Base-by-base conservation (phyloP, 2,329 filamentous ascomycete species). In the Trichoderma sp. region DNA sequence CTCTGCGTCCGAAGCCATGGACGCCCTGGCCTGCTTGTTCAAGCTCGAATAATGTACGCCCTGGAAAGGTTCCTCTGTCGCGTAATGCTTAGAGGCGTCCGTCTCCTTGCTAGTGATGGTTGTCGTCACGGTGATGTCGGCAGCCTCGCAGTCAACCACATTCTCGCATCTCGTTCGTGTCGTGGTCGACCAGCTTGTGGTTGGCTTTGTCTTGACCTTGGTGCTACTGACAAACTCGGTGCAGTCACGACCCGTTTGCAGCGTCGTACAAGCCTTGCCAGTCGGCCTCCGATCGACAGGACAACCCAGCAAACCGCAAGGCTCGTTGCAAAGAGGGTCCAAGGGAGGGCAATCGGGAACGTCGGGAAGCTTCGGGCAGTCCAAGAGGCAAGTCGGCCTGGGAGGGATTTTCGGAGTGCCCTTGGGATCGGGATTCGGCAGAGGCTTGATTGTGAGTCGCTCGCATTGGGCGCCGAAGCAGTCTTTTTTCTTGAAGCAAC, bases 211-310 rank as follows among this genome's bases (percentile, higher is more conserved):
- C 30, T 57, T 44, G 15, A 58, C 54, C 15, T 12, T 15, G 1
- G 54, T 64, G 45, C 52, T 58, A 15, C 61, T 64, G 39, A 64
- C 52, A 21, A 55, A 64, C 45, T 64, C 61, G 4, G 61, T 64
- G 24, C 61, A 64, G 1, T 58, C 61, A 28, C 30, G 21, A 17
- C 30, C 61, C 10, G 43, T 48, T 55, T 57, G 28, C 30, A 57
- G 39, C 4, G 52, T 43, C 12, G 61, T 64, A 5, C 61, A 64
- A 19, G 61, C 61, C 28, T 57, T 57, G 19, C 19, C 28, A 14
- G 51, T 57, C 28, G 61, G 61, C 34, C 34, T 26, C 7, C 51
- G 61, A 9, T 41, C 28, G n/a, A 44, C 43, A 50, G 52, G 62
- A 30, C 62, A 64, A 24, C 21, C 21, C 45, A 7, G 4, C 17